phyloP scores from a whole-genome alignment of 257 asterid species.

The Capsicum chinense region DNA sequence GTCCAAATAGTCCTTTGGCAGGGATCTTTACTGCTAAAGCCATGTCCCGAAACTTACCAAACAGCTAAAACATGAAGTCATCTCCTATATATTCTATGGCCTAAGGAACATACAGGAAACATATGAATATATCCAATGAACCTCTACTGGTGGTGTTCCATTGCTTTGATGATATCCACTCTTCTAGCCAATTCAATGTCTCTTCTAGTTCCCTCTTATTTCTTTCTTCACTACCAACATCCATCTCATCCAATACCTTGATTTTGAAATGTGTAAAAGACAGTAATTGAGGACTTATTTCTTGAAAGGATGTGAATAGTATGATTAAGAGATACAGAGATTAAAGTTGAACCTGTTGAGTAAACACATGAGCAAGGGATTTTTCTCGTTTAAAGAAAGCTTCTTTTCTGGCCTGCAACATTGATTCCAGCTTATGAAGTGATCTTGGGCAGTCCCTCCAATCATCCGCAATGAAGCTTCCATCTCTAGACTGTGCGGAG shows the following conservation, averaged over 20 bases:
- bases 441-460: slow-evolving; percentile 79
- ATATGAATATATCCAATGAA: slow-evolving; percentile 51
- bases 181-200: slow-evolving; percentile 60
- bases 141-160: slow-evolving; percentile 62
- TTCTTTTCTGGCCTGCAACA: slow-evolving; percentile 71
- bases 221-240: slow-evolving; percentile 43
- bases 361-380: slow-evolving; percentile 64
- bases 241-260: slow-evolving; percentile 47
- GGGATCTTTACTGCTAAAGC: slow-evolving; percentile 94
- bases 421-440: slow-evolving; percentile 74
- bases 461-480: slow-evolving; percentile 63
- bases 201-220: slow-evolving; percentile 45
- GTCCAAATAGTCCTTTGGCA: slow-evolving; percentile 46
- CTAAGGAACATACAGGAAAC: slow-evolving; percentile 34
- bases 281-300: background rate
- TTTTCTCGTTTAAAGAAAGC: slow-evolving; percentile 63
- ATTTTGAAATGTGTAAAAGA: slow-evolving; percentile 33
- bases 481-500: slow-evolving; percentile 61
- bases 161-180: slow-evolving; percentile 69
- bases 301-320: background rate
- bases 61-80: slow-evolving; percentile 95
- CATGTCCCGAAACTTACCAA: slow-evolving; percentile 90
- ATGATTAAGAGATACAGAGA: background rate
- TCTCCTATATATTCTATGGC: slow-evolving; percentile 97
- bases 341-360: slow-evolving; percentile 58